Evolutionary conservation across 1,284 basidiomycete species (phyloP).

Genomic region (Ustilago sp.): DNA sequence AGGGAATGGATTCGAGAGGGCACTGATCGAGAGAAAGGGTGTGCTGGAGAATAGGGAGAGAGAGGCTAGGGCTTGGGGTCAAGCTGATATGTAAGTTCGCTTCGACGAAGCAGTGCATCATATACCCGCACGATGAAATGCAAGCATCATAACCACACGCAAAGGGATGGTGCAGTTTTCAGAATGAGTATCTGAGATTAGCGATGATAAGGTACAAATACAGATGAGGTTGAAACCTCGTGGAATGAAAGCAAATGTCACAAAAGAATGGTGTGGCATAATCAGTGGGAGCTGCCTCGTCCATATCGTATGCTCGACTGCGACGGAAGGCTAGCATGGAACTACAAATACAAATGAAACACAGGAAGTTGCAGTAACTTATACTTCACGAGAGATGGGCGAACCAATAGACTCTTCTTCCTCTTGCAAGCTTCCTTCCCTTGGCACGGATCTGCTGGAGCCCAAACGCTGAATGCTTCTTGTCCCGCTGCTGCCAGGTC

Average conservation of each 20-base stretch:
- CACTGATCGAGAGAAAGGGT: conserved; percentile 70
- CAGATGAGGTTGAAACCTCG: conserved; percentile 16
- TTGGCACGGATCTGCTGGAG: conserved; percentile 37
- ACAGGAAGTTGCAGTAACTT: neutral
- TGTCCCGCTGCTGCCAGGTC: conserved; percentile 39
- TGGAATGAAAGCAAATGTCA: neutral
- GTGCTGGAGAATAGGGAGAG: conserved; percentile 27
- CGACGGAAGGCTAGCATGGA: neutral
- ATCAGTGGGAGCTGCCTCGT: neutral
- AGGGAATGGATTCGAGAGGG: conserved; percentile 94
- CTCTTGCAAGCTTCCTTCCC: conserved; percentile 31
- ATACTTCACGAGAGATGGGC: conserved; percentile 10
- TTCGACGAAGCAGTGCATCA: conserved; percentile 4
- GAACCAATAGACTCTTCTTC: conserved; percentile 26
- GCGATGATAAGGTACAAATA: conserved; percentile 31
- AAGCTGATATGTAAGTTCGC: conserved; percentile 45
- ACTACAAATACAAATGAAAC: conserved; percentile 26
- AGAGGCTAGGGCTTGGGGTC: conserved; percentile 50
- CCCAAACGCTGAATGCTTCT: conserved; percentile 39
- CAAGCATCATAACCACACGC: neutral
- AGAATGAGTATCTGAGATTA: conserved; percentile 1
- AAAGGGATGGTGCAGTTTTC: neutral
- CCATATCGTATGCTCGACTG: neutral
- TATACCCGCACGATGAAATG: conserved; percentile 6
- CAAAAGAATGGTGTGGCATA: neutral